Base-by-base conservation (phyloP, 1,139 yeast genomes). In the Kodamaea plutei region DNA sequence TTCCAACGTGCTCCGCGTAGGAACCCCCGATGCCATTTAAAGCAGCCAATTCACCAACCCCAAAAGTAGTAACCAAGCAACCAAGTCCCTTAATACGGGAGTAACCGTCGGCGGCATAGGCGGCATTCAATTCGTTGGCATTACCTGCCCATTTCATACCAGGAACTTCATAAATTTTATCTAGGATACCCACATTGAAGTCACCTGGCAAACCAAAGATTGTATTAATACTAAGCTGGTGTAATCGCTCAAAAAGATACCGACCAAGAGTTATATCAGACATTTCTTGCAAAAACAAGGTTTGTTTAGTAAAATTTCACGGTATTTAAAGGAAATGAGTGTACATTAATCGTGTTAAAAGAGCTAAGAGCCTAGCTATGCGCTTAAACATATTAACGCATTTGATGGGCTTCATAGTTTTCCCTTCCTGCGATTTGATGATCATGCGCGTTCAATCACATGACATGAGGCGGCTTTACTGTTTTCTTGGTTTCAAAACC, bases 131-230 rank as follows among this genome's bases (percentile, higher is more conserved):
- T 41, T 64, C 69, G 39, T 64, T 64, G 45, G 67, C 65, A 40
- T 61, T 61, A 23, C 70, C 70, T 2, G 65, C 65, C 70, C 70
- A 64, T 36, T 39, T 39, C 50, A 62, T 48, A 7, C 56, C 58
- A 9, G 41, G 44, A 16, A 62, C 65, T 34, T 63, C 68, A 37
- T 63, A 61, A 25, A 64, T 48, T 40, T 58, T 59, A 40, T 64
- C 69, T 35, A 63, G 53, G 23, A 64, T 50, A 4, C 60, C 43
- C 31, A 60, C 52, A 46, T 63, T 63, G 52, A 60, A 64, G 43
- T 64, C 69, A 8, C 69, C 69, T 5, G 70, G 69, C 24, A 64
- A 56, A 5, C 70, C 70, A 40, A 65, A 66, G 31, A 66, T 55
- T 36, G 70, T 62, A 31, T 51, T 51, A 30, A 65, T 67, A 25